Evolutionary conservation across 768 basidiomycete species (phyloP).

Genomic region (Cystoderma amianthinum): DNA sequence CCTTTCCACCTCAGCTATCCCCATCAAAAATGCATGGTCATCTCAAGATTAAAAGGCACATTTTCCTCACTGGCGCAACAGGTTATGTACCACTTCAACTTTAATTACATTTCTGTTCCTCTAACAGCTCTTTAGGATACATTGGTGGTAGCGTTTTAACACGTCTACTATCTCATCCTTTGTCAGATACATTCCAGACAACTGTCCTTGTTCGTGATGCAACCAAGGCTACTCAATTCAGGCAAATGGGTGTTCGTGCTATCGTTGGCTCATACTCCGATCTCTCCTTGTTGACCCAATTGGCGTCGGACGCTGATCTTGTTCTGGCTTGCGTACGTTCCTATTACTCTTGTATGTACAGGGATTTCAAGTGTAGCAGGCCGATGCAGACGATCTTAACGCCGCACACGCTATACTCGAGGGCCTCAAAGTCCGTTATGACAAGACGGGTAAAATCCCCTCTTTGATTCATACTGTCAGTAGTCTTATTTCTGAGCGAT

Average conservation of each 20-base stretch:
- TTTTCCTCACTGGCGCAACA: constrained; percentile 44
- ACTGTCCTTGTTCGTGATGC: constrained; percentile 37
- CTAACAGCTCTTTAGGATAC: constrained; percentile 30
- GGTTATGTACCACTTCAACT: constrained; percentile 17
- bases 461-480: constrained; percentile 37
- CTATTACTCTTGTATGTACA: no score
- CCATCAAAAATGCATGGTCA: constrained; percentile 8
- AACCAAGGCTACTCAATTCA: constrained; percentile 27
- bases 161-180: constrained; percentile 36
- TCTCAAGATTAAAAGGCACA: constrained; percentile 16
- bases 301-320: constrained; percentile 37
- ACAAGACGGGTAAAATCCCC: constrained; percentile 22
- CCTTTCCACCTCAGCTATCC: no score
- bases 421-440: constrained; percentile 25
- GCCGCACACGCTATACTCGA: constrained; percentile 30
- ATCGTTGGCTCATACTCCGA: constrained; percentile 35
- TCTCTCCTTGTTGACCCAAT: constrained; percentile 24
- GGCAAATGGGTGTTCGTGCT: constrained; percentile 25
- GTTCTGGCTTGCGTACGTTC: constrained; percentile 35
- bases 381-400: constrained; percentile 29
- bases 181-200: constrained; percentile 31
- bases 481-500: constrained; percentile 2
- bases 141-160: constrained; percentile 49
- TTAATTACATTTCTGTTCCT: neutral
- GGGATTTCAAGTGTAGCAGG: no score